Percentiles rank a stretch among this genome's conserved stretches.
Evolutionary conservation across 768 basidiomycete species (phyloP).

Genomic region (Serendipita indica): DNA sequence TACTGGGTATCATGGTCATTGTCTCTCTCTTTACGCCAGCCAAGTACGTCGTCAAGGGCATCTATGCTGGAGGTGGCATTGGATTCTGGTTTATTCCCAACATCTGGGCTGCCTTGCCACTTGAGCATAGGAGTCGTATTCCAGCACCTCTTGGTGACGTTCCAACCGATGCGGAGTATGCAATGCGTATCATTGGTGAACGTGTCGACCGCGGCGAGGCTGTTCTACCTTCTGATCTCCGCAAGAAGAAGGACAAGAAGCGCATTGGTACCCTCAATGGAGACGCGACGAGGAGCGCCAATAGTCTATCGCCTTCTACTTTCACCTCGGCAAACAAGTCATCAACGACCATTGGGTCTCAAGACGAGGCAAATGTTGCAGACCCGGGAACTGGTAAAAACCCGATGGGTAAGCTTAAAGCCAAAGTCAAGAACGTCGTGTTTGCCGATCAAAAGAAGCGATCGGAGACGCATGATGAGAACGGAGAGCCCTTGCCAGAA

Average conservation of each 20-base stretch:
- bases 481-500: not conserved
- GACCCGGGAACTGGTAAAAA: not conserved
- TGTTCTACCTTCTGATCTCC: constrained; percentile 23
- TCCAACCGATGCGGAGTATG: constrained; percentile 55
- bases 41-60: constrained; percentile 33
- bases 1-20: constrained; percentile 27
- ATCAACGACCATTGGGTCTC: not conserved
- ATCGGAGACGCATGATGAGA: not conserved
- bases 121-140: constrained; percentile 31
- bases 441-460: constrained; percentile 1
- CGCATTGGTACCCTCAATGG: constrained; percentile 14
- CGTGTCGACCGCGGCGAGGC: constrained; percentile 42
- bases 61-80: constrained; percentile 33
- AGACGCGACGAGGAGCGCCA: not conserved
- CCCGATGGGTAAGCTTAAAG: not conserved
- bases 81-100: constrained; percentile 52
- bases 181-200: constrained; percentile 51
- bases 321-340: not conserved
- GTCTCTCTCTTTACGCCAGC: constrained; percentile 34
- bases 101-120: constrained; percentile 36
- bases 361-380: not conserved
- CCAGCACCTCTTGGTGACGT: constrained; percentile 35
- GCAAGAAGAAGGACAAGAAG: constrained; percentile 17
- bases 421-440: not conserved
- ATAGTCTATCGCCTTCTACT: constrained; percentile 15